Conservation (phyloP, 345 rosid genomes). For the Moricandia moricandioides region DNA sequence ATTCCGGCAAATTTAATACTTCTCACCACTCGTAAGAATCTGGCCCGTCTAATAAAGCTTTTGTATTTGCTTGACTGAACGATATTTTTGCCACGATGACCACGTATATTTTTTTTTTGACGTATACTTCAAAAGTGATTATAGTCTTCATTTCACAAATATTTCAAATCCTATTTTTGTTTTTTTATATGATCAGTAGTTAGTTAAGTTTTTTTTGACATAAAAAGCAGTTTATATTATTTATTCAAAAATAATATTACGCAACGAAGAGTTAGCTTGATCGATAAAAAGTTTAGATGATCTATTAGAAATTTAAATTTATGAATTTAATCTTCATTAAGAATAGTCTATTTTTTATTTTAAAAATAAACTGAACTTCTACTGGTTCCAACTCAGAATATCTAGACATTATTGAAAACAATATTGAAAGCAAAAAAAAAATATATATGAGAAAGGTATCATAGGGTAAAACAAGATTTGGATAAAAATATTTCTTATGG, state of each 20-base stretch:
- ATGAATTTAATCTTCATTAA: neutral
- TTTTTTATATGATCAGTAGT: neutral
- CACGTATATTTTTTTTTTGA: conserved; percentile 3
- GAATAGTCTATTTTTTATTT: no score
- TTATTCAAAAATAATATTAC: neutral
- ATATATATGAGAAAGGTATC: neutral
- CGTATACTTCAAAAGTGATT: neutral
- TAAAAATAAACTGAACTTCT: no score
- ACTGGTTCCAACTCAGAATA: no score
- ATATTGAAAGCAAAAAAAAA: neutral
- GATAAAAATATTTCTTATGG: neutral
- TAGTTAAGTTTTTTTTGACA: neutral
- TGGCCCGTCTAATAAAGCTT: neutral
- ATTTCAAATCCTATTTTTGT: neutral
- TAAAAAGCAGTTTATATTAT: neutral
- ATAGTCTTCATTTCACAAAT: neutral
- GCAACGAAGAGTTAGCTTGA: neutral
- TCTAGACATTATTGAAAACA: neutral
- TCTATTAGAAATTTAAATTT: neutral
- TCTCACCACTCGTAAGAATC: neutral
- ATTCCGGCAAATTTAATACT: neutral
- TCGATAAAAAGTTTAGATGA: neutral
- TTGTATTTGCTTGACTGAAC: neutral
- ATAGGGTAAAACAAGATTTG: neutral
- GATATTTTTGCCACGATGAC: neutral